A percentile compares a stretch with the other conserved stretches of the same genome.
Conservation (phyloP, 805 yeast species). For the Wickerhamomyces pijperi region DNA sequence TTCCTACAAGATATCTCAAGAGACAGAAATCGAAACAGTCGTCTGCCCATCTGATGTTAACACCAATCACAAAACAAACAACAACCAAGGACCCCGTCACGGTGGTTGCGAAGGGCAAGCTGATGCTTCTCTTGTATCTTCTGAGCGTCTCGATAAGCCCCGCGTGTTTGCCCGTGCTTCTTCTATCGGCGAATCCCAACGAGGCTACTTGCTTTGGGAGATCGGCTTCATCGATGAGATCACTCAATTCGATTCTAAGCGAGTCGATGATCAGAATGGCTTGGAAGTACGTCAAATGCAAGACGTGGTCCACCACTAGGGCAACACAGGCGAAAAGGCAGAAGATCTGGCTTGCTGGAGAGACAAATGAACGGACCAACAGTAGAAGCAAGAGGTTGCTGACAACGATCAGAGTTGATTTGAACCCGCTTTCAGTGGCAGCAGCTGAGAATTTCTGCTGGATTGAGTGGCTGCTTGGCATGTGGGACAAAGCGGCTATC, state of each 20-base stretch:
- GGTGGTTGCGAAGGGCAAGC: slow-evolving; percentile 25
- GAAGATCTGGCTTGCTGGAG: slow-evolving; percentile 25
- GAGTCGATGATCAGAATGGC: slow-evolving; percentile 61
- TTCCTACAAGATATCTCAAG: not conserved
- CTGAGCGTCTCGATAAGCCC: slow-evolving; percentile 4
- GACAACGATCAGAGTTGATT: slow-evolving; percentile 26
- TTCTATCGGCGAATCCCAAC: not conserved
- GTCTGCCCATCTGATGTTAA: slow-evolving; percentile 25
- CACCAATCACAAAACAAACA: slow-evolving; percentile 18
- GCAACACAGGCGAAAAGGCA: slow-evolving; percentile 37
- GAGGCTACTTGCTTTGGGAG: not conserved
- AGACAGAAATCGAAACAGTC: slow-evolving; percentile 5
- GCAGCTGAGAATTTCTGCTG: slow-evolving; percentile 27
- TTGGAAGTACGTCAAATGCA: slow-evolving; percentile 54
- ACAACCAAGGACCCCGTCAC: slow-evolving; percentile 21
- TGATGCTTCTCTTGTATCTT: slow-evolving; percentile 15
- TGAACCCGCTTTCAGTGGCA: slow-evolving; percentile 23
- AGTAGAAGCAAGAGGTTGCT: slow-evolving; percentile 18
- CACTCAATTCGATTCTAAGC: slow-evolving; percentile 50
- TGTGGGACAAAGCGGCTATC: slow-evolving; percentile 26
- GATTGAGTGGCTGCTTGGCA: slow-evolving; percentile 32
- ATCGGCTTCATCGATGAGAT: slow-evolving; percentile 23
- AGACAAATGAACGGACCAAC: slow-evolving; percentile 20
- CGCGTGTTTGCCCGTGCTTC: too few relatives aligned
- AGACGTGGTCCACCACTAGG: slow-evolving; percentile 43